phyloP scores from a whole-genome alignment of 768 basidiomycete genomes.

The Suillus subalutaceus region DNA sequence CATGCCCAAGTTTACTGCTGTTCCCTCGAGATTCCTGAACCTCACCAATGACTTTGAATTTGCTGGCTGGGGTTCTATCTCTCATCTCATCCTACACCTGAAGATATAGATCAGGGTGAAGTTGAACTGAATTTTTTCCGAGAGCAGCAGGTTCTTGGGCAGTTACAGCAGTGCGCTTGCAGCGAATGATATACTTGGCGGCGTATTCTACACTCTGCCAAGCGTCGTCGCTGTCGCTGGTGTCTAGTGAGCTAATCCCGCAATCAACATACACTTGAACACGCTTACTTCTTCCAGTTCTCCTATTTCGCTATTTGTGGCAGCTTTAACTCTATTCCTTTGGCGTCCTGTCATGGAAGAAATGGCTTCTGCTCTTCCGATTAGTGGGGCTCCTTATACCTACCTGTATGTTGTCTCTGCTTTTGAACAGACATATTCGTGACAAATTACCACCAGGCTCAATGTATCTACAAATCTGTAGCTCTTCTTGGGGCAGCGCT shows the following conservation, averaged over 20 bases:
- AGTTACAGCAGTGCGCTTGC: conserved; percentile 68
- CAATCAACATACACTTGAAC: not conserved
- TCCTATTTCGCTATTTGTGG: conserved; percentile 67
- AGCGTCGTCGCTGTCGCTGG: conserved; percentile 61
- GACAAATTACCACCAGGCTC: conserved; percentile 40
- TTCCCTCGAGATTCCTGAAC: conserved; percentile 64
- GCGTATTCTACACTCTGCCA: conserved; percentile 72
- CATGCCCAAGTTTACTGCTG: conserved; percentile 38
- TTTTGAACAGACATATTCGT: not conserved
- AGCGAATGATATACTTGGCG: conserved; percentile 68
- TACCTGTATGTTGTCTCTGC: conserved; percentile 51
- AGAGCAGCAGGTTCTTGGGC: conserved; percentile 52
- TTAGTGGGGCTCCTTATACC: conserved; percentile 72
- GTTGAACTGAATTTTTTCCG: conserved; percentile 31
- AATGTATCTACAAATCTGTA: conserved; percentile 61
- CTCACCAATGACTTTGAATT: conserved; percentile 70
- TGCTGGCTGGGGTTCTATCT: conserved; percentile 67
- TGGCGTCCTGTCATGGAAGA: conserved; percentile 81
- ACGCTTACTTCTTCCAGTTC: conserved; percentile 43
- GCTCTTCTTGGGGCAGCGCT: conserved; percentile 68
- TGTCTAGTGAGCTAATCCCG: conserved; percentile 54
- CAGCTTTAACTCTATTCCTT: conserved; percentile 62
- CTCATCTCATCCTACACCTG: conserved; percentile 41
- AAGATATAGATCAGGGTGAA: conserved; percentile 43
- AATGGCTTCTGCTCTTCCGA: conserved; percentile 66